A percentile compares a stretch with the other conserved stretches of the same genome.
These are phyloP conservation scores for Parafenestella ontariensis DNA, from an alignment of 2,329 filamentous ascomycete genomes.

Conservation along the genomic window DNA sequence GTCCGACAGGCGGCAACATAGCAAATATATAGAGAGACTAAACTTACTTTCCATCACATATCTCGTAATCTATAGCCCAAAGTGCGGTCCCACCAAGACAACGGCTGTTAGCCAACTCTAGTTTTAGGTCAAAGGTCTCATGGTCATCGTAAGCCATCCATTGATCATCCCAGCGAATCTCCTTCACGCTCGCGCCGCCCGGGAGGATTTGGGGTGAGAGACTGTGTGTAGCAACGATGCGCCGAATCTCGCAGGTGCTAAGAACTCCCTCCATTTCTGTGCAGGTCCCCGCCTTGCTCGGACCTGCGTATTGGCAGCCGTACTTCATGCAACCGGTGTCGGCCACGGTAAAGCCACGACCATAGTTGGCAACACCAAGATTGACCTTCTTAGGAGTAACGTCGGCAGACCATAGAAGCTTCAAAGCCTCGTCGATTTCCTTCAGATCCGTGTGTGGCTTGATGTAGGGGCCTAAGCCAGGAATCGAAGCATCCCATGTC, in stretches of 20 bases:
- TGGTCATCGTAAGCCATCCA: conserved; percentile 53
- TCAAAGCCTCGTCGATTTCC: conserved; percentile 52
- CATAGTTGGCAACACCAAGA: conserved; percentile 59
- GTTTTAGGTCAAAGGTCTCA: conserved; percentile 32
- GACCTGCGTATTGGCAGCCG: conserved; percentile 29
- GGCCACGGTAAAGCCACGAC: conserved; percentile 42
- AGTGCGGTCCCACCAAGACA: conserved; percentile 34
- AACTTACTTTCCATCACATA: conserved; percentile 13
- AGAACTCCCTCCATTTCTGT: conserved; percentile 44
- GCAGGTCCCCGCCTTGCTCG: conserved; percentile 26
- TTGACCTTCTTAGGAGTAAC: conserved; percentile 52
- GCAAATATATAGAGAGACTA: too few relatives aligned
- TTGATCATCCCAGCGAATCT: conserved; percentile 46
- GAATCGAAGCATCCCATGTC: conserved; percentile 16
- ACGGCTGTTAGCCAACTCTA: conserved; percentile 25
- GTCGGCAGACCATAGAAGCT: conserved; percentile 57
- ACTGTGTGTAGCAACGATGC: conserved; percentile 30
- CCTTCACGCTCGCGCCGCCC: conserved; percentile 43
- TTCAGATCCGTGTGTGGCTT: conserved; percentile 57
- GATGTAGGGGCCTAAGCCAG: conserved; percentile 41
- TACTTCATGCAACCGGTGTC: conserved; percentile 24
- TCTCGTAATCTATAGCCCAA: conserved; percentile 30
- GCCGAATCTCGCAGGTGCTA: conserved; percentile 46
- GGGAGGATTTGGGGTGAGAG: conserved; percentile 30
- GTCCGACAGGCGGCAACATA: too few relatives aligned